Evolutionary conservation across 768 basidiomycete genomes (phyloP).

Genomic region (Russula griseocarnosa): DNA sequence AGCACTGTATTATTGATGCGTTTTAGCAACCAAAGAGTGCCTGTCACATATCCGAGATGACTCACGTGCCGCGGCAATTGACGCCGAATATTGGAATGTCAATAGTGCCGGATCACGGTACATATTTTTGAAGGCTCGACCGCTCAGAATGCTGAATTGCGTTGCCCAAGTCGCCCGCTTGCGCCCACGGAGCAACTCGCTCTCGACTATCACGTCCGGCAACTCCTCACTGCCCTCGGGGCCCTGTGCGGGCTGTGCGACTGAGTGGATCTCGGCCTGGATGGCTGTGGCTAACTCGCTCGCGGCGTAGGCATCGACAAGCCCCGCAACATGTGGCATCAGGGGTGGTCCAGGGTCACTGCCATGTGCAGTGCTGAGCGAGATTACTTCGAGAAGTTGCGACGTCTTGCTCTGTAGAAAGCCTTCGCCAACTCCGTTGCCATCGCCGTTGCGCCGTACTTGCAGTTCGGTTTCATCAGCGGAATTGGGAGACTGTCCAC

Average conservation of each 20-base stretch:
- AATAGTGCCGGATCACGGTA: constrained; percentile 92
- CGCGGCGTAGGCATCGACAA: constrained; percentile 68
- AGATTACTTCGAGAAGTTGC: constrained; percentile 60
- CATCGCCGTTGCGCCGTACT: constrained; percentile 43
- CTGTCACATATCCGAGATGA: constrained; percentile 25
- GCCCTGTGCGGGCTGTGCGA: constrained; percentile 35
- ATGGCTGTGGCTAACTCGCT: constrained; percentile 66
- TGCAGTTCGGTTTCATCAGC: constrained; percentile 52
- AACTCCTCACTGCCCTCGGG: constrained; percentile 42
- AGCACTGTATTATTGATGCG: constrained; percentile 48
- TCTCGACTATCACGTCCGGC: constrained; percentile 69
- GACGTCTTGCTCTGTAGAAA: constrained; percentile 72
- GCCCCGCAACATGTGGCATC: constrained; percentile 56
- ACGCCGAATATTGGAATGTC: constrained; percentile 83
- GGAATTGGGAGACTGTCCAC: constrained; percentile 34
- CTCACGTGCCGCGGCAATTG: constrained; percentile 80
- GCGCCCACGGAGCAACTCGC: constrained; percentile 59
- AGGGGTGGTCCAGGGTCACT: constrained; percentile 37
- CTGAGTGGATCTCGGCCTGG: constrained; percentile 53
- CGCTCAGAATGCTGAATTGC: constrained; percentile 92
- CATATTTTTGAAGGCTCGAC: constrained; percentile 95
- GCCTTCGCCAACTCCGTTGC: constrained; percentile 36
- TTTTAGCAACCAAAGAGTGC: constrained; percentile 19
- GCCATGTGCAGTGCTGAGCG: constrained; percentile 34
- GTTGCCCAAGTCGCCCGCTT: constrained; percentile 82